Conservation (phyloP, 768 basidiomycete genomes). For the Suillus sp. region DNA sequence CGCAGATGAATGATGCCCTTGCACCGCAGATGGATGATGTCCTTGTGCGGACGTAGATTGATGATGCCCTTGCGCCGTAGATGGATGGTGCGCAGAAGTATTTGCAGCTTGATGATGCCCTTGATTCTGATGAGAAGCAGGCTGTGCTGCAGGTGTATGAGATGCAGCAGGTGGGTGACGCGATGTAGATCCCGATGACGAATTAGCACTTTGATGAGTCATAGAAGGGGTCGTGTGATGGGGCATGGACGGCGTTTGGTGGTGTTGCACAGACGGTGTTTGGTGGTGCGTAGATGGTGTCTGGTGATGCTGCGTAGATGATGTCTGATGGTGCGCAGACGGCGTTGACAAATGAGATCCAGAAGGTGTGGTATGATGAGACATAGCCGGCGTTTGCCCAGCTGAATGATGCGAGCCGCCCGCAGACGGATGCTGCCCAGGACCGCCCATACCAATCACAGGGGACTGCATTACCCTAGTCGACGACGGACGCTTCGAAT, state of each 20-base stretch:
- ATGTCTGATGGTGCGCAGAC: neutral
- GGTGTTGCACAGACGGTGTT: neutral
- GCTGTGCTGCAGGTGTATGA: slow-evolving; percentile 7
- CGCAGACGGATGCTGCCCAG: neutral
- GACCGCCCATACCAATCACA: neutral
- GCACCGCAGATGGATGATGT: slow-evolving; percentile 17
- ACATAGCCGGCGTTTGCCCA: neutral
- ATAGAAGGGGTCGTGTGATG: slow-evolving; percentile 4
- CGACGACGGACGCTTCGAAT: slow-evolving; percentile 1
- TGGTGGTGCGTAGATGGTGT: neutral
- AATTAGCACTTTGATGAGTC: neutral
- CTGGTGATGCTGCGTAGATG: neutral
- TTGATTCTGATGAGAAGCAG: slow-evolving; percentile 10
- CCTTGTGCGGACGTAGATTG: slow-evolving; percentile 10
- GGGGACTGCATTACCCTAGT: neutral
- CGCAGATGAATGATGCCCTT: slow-evolving; percentile 4
- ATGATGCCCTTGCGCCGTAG: slow-evolving; percentile 23
- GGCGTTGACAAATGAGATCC: neutral
- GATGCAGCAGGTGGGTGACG: slow-evolving; percentile 10
- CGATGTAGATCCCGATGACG: neutral
- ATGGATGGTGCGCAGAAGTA: neutral
- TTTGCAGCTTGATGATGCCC: slow-evolving; percentile 1
- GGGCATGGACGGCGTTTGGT: neutral
- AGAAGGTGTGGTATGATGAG: neutral
- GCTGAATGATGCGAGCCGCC: neutral